Conservation (phyloP, 345 rosid species). For the Bruguiera sexangula region DNA sequence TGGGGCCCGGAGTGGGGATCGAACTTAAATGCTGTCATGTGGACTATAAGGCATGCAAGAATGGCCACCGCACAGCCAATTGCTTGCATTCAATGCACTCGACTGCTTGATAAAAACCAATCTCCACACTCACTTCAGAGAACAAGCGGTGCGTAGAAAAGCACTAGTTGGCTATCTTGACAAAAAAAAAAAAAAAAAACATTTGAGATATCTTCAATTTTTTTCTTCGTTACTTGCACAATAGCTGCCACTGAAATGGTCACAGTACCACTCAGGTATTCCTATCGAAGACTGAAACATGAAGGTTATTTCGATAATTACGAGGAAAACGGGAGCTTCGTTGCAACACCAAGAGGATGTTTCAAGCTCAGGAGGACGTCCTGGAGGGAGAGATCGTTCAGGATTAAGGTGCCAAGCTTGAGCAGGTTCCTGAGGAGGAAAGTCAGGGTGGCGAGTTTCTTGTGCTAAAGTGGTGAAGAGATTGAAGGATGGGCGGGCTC, state of each 20-base stretch:
- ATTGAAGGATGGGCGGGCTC: constrained; percentile 53
- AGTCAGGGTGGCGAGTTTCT: constrained; percentile 27
- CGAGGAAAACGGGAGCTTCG: constrained; percentile 11
- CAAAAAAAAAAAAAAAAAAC: no score
- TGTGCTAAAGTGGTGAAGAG: constrained; percentile 52
- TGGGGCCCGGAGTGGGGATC: no score
- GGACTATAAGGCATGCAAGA: neutral
- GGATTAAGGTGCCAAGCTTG: constrained; percentile 44
- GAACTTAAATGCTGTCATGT: neutral
- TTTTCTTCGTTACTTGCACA: neutral
- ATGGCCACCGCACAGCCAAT: neutral
- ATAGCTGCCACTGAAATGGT: constrained; percentile 28
- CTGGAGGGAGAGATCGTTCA: constrained; percentile 42
- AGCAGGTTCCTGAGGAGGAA: constrained; percentile 39
- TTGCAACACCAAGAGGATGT: constrained; percentile 28
- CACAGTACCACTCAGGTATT: constrained; percentile 23
- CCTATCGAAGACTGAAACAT: constrained; percentile 41
- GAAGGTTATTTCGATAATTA: constrained; percentile 18
- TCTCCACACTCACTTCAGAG: no score
- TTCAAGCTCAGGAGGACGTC: constrained; percentile 40
- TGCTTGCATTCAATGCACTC: constrained; percentile 28
- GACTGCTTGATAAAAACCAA: constrained; percentile 11
- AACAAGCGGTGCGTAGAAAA: neutral
- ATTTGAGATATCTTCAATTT: neutral
- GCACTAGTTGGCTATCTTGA: neutral